Conservation (phyloP, 148 eudicot species). For the Fagopyrum homotropicum region DNA sequence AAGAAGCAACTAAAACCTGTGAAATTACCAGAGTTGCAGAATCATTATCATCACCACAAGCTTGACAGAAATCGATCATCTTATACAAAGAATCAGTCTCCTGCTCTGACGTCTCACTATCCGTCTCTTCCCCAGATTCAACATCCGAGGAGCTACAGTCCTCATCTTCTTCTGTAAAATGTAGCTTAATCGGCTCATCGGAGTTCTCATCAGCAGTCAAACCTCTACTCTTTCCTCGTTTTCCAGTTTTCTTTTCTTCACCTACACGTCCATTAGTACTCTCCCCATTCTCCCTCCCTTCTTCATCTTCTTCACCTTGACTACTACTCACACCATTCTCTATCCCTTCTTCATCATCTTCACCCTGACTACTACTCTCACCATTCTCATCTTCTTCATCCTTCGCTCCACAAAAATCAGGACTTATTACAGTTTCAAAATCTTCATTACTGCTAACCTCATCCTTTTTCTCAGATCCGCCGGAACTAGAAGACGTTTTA, state of each 20-base stretch:
- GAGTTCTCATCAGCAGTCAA: slow-evolving; percentile 18
- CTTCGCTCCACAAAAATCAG: not conserved
- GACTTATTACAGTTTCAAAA: too few relatives aligned
- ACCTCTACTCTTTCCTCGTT: slow-evolving; percentile 9
- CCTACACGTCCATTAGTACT: not conserved
- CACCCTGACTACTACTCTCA: too few relatives aligned
- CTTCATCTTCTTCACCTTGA: not conserved
- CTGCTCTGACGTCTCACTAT: not conserved
- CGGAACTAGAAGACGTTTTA: not conserved
- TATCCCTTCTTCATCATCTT: too few relatives aligned
- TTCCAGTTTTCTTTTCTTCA: not conserved
- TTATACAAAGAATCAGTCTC: not conserved
- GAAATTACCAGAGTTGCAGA: not conserved
- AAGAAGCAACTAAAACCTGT: not conserved
- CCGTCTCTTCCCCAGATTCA: not conserved
- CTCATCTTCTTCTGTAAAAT: slow-evolving; percentile 31
- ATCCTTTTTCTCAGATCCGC: not conserved
- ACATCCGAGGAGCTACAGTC: slow-evolving; percentile 4
- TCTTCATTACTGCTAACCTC: not conserved
- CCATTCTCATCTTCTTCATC: not conserved
- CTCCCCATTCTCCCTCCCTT: slow-evolving; percentile 8
- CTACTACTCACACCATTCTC: too few relatives aligned
- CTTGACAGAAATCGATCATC: not conserved
- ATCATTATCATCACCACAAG: not conserved
- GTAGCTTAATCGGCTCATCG: slow-evolving; percentile 4